Base-by-base conservation (phyloP, 345 rosid species). In the Cochlearia excelsa region DNA sequence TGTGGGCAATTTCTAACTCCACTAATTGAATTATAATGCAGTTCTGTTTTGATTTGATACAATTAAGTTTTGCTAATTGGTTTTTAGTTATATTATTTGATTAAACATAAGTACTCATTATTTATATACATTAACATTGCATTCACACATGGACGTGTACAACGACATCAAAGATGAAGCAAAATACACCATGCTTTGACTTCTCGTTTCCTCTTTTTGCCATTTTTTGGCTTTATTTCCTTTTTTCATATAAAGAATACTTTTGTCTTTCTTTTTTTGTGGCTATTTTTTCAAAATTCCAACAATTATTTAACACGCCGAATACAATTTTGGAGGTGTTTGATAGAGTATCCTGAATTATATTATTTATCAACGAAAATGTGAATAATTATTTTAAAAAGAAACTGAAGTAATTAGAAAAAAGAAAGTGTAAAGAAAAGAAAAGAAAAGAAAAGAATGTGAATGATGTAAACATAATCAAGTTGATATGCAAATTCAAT, bases 381-480 rank as follows among this genome's bases (percentile, higher is more conserved):
- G 40, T 5, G 5, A 37, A 37, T 37, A 37, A 4, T 37, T 37
- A 37, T 37, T 16, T 16, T 16, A 16, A 16, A 16, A 16, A 16
- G 23, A 16, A 16, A 16, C 23, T 16, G 0, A 16, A 16, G 23
- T 16, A 16, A 16, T 16, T 16, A 16, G 23, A n/a, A n/a, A n/a
- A n/a, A n/a, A n/a, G n/a, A 6, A 1, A 33, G 8, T 34, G 33
- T 1, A 58, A 9, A 31, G 35, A 33, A 44, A 2, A 28, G 5
- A 30, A 45, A 9, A 28, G 11, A 66, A 66, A 57, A 16, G 63
- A 48, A 50, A 66, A 66, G 29, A 48, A 45, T 46, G 54, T 47
- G 2, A 39, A 47, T 66, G 71, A 66, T 66, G 71, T 58, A 66
- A 57, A 50, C 71, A 50, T 57, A 27, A 46, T 26, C 73, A 61